Evolutionary conservation across 106 monocot species (phyloP), one percentile per base, ranked within the genome.

Genomic region (Platanthera guangdongensis): DNA sequence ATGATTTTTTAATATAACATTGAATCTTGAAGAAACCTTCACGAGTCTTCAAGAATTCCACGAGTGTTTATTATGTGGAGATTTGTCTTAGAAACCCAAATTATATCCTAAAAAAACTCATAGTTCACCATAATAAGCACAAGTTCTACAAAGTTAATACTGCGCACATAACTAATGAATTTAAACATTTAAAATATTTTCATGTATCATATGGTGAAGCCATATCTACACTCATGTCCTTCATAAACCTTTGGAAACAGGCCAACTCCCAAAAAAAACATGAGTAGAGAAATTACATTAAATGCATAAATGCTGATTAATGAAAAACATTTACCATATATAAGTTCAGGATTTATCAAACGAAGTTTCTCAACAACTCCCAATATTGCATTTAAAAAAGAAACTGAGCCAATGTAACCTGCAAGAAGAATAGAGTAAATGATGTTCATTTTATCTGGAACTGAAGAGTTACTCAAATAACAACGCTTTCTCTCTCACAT

Each of bases 321-420:
- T 28, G 14, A 72, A 51, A 54, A 51, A 30, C 57, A 79, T 22
- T 77, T 87, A 99, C 99, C 99, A 90, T 99, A 94, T 69, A 89
- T 76, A 64, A 99, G 92, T 46, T 77, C 85, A 68, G 99, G 99
- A 81, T 99, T 99, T 22, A 92, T 81, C 21, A 86, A 86, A 9
- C 99, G 94, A 76, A 99, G 84, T 77, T 79, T 92, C 4, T 94
- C 83, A 19, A 92, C 94, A 57, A 99, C 99, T 92, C 90, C 79
- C 78, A 99, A 74, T 68, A 99, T 77, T n/a, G 80, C 85, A 53
- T 86, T 74, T 70, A 99, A 80, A 83, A 99, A 94, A 59, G 99
- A 94, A 76, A 88, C 86, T 16, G 99, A 99, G 53, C 99, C 99
- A 86, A 99, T 99, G 81, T 94, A 99, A 72, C 99, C 99, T 99